phyloP scores from a whole-genome alignment of 176 grass and related monocot species.

The Musa beccarii region DNA sequence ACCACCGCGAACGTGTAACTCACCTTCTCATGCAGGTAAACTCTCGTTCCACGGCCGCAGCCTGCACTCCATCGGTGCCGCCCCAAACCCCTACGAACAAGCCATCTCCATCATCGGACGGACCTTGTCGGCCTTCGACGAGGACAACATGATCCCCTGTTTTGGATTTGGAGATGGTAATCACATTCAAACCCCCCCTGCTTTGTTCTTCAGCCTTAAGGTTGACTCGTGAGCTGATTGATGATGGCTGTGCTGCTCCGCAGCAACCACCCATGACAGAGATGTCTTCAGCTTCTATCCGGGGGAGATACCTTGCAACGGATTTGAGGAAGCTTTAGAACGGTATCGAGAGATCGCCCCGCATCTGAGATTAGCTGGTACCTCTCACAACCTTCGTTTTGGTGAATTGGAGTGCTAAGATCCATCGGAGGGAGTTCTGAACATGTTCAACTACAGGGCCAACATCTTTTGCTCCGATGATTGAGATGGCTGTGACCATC shows the following conservation, averaged over 20 bases:
- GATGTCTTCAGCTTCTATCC: slow-evolving; percentile 42
- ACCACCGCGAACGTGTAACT: background rate
- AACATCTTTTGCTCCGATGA: slow-evolving; percentile 42
- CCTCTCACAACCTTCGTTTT: background rate
- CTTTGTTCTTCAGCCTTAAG: background rate
- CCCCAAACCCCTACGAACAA: slow-evolving; percentile 39
- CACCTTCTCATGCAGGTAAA: slow-evolving; percentile 21
- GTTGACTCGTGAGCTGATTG: background rate
- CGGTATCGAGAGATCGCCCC: slow-evolving; percentile 36
- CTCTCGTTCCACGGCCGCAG: slow-evolving; percentile 30
- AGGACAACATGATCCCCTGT: slow-evolving; percentile 43
- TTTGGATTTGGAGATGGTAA: slow-evolving; percentile 50
- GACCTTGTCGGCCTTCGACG: slow-evolving; percentile 35
- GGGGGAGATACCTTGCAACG: slow-evolving; percentile 32
- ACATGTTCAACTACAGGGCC: slow-evolving; percentile 20
- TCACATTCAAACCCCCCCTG: background rate
- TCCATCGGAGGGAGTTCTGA: no score
- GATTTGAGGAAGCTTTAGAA: slow-evolving; percentile 26
- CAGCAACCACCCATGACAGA: slow-evolving; percentile 38
- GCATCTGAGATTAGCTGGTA: slow-evolving; percentile 31
- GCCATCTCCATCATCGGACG: slow-evolving; percentile 42
- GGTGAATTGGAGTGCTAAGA: background rate
- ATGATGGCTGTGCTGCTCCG: background rate
- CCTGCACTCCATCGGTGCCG: slow-evolving; percentile 30
- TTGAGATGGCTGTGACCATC: slow-evolving; percentile 48